These are phyloP conservation scores for Cylindrodendrum hubeiense DNA, from an alignment of 2,329 filamentous ascomycete genomes.

Conservation along the genomic window DNA sequence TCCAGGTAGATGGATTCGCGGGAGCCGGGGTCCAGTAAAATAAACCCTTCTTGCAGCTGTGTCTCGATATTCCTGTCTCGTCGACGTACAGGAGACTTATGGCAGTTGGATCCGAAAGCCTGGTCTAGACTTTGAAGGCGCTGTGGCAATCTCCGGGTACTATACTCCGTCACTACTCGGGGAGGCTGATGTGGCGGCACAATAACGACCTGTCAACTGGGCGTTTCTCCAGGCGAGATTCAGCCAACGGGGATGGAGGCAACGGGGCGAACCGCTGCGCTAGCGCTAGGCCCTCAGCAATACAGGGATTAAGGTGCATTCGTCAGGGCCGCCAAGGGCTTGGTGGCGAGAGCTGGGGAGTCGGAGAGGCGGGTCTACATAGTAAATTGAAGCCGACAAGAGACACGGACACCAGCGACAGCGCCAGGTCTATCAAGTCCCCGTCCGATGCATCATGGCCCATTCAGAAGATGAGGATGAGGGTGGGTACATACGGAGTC, in stretches of 20 bases:
- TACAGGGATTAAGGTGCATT: background rate
- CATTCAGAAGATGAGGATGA: no score
- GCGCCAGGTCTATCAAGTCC: background rate
- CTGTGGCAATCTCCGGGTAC: background rate
- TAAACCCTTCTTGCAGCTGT: background rate
- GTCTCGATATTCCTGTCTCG: background rate
- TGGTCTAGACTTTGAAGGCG: background rate
- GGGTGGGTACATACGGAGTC: background rate
- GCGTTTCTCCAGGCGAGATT: background rate
- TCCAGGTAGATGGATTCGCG: background rate
- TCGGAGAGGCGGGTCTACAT: no score
- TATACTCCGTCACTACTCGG: no score
- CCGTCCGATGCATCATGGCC: no score
- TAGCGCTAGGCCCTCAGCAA: slow-evolving; percentile 13
- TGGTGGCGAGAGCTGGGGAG: no score
- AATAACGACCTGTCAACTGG: background rate
- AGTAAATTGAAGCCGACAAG: background rate
- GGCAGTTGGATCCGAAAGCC: background rate
- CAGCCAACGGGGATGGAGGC: slow-evolving; percentile 15
- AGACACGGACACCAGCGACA: background rate
- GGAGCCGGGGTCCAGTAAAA: background rate
- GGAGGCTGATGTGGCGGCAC: background rate
- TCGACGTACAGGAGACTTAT: background rate
- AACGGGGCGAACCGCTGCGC: slow-evolving; percentile 35
- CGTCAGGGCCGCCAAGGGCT: background rate